Base-by-base conservation (phyloP, 73 alveolate species). In the Paramecium biaurelia region DNA sequence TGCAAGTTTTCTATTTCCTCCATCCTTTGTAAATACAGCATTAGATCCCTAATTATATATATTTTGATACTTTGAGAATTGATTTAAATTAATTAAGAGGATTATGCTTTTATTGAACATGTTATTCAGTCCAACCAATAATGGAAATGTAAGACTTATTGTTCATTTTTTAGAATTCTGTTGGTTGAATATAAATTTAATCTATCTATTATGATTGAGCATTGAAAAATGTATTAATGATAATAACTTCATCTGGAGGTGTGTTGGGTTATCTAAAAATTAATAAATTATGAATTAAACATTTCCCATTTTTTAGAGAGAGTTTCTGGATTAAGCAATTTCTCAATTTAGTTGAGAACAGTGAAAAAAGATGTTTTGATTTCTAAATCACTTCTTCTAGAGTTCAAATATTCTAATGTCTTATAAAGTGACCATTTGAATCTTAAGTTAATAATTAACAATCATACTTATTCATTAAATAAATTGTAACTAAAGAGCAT, bases 311-410 rank as follows among this genome's bases (percentile, higher is more conserved):
- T 30, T 43, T 79, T 79, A n/a, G 90, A n/a, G 20, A 79, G 56
- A 37, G 35, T 24, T 41, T 79, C 90, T 20, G 90, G 70, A 63
- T 63, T 63, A 63, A 63, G 84, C 11, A 63, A 63, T 63, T 63
- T 26, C 45, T 63, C 84, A 26, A 63, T 63, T 63, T 47, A 7
- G 1, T 23, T 79, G 4, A 79, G 90, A 41, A 79, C 90, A 21
- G 68, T 26, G 34, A 96, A 92, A 85, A 96, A 96, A 47, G 95
- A 85, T 7, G 98, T 95, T 58, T 96, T 93, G 42, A 96, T 95
- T 82, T 96, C 99, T 23, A 96, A 88, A 87, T 96, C 99, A 56
- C 96, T 96, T 53, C 99, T 92, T 47, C 97, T 56, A 0, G 96
- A 95, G 85, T 95, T 95, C 89, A 96, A 76, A 85, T 92, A 96